Evolutionary conservation across 2,329 filamentous ascomycete genomes (phyloP).

Genomic region (Verticillium alfalfae): DNA sequence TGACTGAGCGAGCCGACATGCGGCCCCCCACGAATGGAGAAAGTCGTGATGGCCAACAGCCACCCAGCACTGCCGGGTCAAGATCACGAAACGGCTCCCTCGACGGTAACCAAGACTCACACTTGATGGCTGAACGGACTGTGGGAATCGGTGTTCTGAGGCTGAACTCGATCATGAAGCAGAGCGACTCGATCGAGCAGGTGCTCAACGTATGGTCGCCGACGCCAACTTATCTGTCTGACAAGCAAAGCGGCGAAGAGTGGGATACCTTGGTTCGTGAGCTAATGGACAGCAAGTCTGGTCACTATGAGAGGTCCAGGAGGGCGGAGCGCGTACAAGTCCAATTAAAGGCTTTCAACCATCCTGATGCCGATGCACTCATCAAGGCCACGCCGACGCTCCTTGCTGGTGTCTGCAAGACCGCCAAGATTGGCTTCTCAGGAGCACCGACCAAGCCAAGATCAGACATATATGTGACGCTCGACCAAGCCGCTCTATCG

Average conservation of each 20-base stretch:
- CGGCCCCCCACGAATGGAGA: conserved; percentile 30
- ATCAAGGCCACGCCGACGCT: conserved; percentile 85
- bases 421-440: conserved; percentile 87
- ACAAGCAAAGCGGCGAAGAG: conserved; percentile 56
- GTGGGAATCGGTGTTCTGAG: conserved; percentile 75
- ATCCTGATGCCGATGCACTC: conserved; percentile 71
- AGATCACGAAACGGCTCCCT: conserved; percentile 17
- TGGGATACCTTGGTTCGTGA: conserved; percentile 71
- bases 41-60: conserved; percentile 35
- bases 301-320: conserved; percentile 67
- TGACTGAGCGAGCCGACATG: conserved; percentile 39
- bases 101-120: conserved; percentile 23
- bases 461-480: conserved; percentile 91
- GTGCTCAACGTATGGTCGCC: conserved; percentile 74
- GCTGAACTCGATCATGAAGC: conserved; percentile 68
- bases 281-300: conserved; percentile 67
- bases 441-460: conserved; percentile 82
- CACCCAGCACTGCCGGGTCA: conserved; percentile 55
- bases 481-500: conserved; percentile 73
- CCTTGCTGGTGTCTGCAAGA: conserved; percentile 74
- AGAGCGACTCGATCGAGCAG: conserved; percentile 67
- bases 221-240: conserved; percentile 43
- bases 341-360: conserved; percentile 71
- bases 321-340: conserved; percentile 74
- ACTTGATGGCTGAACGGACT: conserved; percentile 57